phyloP scores from a whole-genome alignment of 148 eudicot species.

The Oxyria digyna region DNA sequence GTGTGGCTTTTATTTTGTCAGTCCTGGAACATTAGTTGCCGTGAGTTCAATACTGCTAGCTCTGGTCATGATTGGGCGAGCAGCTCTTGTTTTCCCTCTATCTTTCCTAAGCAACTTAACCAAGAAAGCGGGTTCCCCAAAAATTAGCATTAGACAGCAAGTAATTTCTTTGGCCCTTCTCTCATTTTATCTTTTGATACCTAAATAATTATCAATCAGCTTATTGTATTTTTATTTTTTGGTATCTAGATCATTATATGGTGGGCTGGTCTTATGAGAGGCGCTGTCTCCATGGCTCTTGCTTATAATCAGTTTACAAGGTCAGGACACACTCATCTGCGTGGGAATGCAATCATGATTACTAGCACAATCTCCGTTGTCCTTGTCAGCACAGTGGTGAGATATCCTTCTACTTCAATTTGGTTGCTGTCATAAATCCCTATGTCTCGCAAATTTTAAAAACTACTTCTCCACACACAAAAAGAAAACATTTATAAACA shows the following conservation, averaged over 20 bases:
- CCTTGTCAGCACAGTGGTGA: constrained; percentile 81
- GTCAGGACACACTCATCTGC: constrained; percentile 58
- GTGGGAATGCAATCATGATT: constrained; percentile 72
- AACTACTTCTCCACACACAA: too few relatives aligned
- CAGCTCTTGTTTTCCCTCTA: constrained; percentile 50
- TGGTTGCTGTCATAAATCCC: not conserved
- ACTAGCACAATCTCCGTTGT: constrained; percentile 77
- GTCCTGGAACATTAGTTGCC: constrained; percentile 36
- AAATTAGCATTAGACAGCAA: constrained; percentile 34
- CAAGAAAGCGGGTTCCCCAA: constrained; percentile 17
- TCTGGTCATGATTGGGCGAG: constrained; percentile 39
- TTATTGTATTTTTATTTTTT: not conserved
- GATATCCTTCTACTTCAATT: not conserved
- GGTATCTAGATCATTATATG: constrained; percentile 31
- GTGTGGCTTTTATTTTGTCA: constrained; percentile 11
- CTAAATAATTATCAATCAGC: not conserved
- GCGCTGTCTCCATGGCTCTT: constrained; percentile 63
- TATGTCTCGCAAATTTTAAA: too few relatives aligned
- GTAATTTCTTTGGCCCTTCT: constrained; percentile 10
- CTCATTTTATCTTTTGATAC: not conserved
- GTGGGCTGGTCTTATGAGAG: constrained; percentile 69
- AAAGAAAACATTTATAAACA: too few relatives aligned
- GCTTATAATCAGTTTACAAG: constrained; percentile 66
- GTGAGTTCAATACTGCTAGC: constrained; percentile 36
- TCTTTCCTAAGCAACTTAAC: constrained; percentile 32